Base-by-base conservation (phyloP, 2,329 filamentous ascomycete species). In the Ilyonectria sp. region DNA sequence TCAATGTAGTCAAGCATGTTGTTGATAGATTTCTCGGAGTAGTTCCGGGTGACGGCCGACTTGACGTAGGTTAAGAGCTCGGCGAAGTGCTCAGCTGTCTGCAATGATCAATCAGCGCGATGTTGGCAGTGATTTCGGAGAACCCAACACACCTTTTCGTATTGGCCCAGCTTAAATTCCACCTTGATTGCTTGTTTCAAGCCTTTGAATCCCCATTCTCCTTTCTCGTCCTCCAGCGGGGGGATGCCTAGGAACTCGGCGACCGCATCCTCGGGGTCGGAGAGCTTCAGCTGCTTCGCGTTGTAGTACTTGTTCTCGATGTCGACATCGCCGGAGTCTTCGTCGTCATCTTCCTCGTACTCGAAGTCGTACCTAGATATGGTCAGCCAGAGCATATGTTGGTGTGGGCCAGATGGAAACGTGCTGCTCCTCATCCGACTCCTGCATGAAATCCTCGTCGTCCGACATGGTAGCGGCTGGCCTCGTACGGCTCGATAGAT, bases 221-320 rank as follows among this genome's bases (percentile, higher is more conserved):
- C 94, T 84, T 98, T 99, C 80, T 97, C 94, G 60, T 91, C 83
- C 81, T 99, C 95, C 52, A 98, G 81, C 15, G 89, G 86, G 6
- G 94, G 94, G 70, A 99, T 92, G 35, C 90, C 93, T n/a, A 98
- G 84, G 76, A 99, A 99, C 80, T 98, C 95, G 40, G 91, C 90
- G 63, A 99, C 93, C 2, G 96, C 96, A 74, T 94, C 94, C 76
- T 96, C 90, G 1, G 95, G 94, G 65, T 95, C 94, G 69, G 92
- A 91, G 49, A 87, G 86, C 85, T 98, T 99, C 79, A 97, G 91
- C 84, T 98, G 95, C 83, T 99, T 99, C 49, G 96, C 96, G 82
- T 98, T 98, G 87, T 98, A 99, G 86, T 99, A 99, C 84, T 97
- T 98, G 86, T 99, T 99, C 81, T 99, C 96, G 80, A 98, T 97